Base-by-base conservation (phyloP, 176 grass and related monocot genomes). In the Triticum turgidum region DNA sequence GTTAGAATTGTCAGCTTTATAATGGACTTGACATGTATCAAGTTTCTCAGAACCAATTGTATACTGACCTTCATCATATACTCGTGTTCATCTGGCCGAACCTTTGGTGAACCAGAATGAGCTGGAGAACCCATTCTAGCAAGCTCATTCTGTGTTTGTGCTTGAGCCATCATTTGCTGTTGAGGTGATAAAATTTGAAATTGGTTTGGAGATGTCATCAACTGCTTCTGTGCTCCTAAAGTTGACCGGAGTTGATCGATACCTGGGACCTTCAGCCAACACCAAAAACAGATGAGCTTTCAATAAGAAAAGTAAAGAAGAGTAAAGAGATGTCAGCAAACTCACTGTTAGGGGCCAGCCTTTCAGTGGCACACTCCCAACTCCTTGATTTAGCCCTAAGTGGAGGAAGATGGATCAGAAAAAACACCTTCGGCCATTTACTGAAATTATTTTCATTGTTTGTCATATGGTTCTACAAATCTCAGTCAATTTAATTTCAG, bases 301-400 rank as follows among this genome's bases (percentile, higher is more conserved):
- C 65, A 68, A 24, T 3, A 62, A 81, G n/a, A 77, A 4, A 73
- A 68, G 11, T 77, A 25, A 34, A 54, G 12, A 73, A 45, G 56
- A 6, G 67, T 58, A 75, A 75, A 74, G 67, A 56, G 77, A 54
- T 77, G 59, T 79, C 37, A 81, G 37, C 27, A 1, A 64, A 89
- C 91, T 88, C 92, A 98, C 94, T 47, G 94, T 91, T 78, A 99
- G 78, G 74, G 94, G 97, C 97, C 97, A 99, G 69, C 97, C 97
- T 92, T 96, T 99, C 37, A 99, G 85, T 18, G 97, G 92, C 76
- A 95, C 87, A 80, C 94, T 91, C 80, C 90, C 92, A 47, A 92
- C 90, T 82, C 92, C 97, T 94, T 99, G 97, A 87, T 84, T 94
- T 84, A 92, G 75, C 85, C 92, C 97, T 99, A 84, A 39, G 61